phyloP scores from a whole-genome alignment of 1,284 basidiomycete genomes.

The Mycena sp. region DNA sequence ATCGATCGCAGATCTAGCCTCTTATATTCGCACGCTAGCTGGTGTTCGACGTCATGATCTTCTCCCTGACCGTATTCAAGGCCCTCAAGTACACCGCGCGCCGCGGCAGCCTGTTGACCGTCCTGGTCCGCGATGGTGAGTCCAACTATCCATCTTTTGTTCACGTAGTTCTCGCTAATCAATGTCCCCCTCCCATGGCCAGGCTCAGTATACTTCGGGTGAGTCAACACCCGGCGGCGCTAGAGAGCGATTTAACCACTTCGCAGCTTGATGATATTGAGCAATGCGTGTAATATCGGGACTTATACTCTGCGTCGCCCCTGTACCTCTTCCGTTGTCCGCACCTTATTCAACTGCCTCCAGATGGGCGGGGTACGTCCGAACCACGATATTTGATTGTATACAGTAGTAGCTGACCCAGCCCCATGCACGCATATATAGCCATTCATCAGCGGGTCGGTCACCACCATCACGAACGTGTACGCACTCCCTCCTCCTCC shows the following conservation, averaged over 20 bases:
- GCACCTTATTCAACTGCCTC: not conserved
- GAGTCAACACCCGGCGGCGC: not conserved
- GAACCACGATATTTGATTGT: not conserved
- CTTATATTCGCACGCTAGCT: too few relatives aligned
- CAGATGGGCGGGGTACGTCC: constrained; percentile 24
- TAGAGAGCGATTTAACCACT: not conserved
- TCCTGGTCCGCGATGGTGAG: constrained; percentile 12
- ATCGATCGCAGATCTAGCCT: too few relatives aligned
- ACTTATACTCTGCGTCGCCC: constrained; percentile 22
- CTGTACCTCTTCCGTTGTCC: not conserved
- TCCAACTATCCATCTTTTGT: too few relatives aligned
- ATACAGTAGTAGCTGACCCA: not conserved
- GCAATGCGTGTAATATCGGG: constrained; percentile 21
- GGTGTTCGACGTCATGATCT: constrained; percentile 14
- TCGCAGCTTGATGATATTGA: constrained; percentile 13
- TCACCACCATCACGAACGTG: constrained; percentile 23
- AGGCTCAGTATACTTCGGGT: constrained; percentile 28
- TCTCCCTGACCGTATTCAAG: constrained; percentile 9
- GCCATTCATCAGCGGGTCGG: constrained; percentile 19
- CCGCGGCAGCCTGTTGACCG: not conserved
- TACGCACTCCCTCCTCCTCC: not conserved
- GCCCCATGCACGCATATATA: not conserved
- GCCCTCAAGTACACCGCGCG: not conserved
- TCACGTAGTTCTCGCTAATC: too few relatives aligned
- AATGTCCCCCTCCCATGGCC: too few relatives aligned